phyloP scores from a whole-genome alignment of 2,329 filamentous ascomycete genomes.

The Lachnellula occidentalis region DNA sequence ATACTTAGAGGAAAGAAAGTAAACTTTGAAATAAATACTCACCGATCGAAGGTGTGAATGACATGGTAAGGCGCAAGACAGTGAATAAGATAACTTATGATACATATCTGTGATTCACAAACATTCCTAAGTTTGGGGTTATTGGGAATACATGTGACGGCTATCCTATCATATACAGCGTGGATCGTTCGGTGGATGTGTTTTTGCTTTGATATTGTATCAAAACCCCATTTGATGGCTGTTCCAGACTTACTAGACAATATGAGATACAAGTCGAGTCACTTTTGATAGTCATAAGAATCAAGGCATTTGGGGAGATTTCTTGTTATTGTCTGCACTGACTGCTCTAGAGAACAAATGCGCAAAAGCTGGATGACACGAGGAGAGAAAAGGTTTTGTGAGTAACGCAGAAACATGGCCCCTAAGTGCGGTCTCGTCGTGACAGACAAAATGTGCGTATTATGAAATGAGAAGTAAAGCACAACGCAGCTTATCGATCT shows the following conservation, averaged over 20 bases:
- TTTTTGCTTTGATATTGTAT: too few relatives aligned
- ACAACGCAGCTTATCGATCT: not conserved
- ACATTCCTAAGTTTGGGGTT: constrained; percentile 5
- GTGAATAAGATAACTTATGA: not conserved
- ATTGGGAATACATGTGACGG: not conserved
- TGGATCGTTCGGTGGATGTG: not conserved
- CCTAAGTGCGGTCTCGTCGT: constrained; percentile 1
- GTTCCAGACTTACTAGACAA: not conserved
- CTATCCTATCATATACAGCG: not conserved
- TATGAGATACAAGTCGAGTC: not conserved
- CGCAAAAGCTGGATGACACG: not conserved
- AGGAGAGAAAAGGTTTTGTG: constrained; percentile 16
- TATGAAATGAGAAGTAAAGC: constrained; percentile 4
- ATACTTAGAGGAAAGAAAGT: not conserved
- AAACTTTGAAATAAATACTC: not conserved
- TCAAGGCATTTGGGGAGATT: not conserved
- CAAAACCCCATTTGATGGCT: not conserved
- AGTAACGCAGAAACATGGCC: constrained; percentile 10
- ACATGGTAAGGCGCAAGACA: not conserved
- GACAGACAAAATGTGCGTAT: constrained; percentile 5
- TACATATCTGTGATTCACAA: constrained; percentile 5
- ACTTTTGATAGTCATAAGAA: not conserved
- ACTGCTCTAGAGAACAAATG: not conserved
- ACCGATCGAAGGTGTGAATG: not conserved
- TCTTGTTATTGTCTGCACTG: not conserved